Percentiles rank a stretch among this genome's conserved stretches.
These are phyloP conservation scores for Neurospora sp. DNA, from an alignment of 495 filamentous ascomycete genomes.

Conservation along the genomic window DNA sequence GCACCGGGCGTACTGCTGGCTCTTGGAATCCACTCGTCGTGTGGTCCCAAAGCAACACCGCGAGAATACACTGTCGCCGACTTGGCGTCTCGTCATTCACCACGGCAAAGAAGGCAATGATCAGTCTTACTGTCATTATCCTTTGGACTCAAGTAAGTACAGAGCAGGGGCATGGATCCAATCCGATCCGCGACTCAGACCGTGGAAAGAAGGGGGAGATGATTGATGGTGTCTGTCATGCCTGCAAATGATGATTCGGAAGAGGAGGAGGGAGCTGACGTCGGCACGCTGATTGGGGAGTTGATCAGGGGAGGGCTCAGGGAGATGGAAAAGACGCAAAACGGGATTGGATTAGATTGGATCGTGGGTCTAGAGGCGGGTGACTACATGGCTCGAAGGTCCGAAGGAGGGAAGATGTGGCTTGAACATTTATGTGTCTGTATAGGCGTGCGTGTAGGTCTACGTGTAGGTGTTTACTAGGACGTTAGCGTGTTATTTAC, in stretches of 20 bases:
- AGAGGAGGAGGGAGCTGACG: neutral
- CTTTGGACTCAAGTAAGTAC: neutral
- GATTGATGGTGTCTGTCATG: neutral
- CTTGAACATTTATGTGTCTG: neutral
- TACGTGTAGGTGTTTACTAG: neutral
- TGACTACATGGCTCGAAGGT: neutral
- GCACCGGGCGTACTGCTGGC: neutral
- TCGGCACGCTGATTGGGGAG: neutral
- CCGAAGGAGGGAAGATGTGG: neutral
- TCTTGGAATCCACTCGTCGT: neutral
- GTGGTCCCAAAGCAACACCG: neutral
- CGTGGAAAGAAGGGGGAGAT: neutral
- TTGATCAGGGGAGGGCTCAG: neutral
- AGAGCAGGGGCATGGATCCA: neutral
- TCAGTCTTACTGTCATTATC: neutral
- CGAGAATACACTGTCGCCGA: neutral
- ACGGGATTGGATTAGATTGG: neutral
- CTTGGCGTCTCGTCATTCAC: neutral
- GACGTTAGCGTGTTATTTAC: neutral
- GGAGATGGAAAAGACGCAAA: neutral
- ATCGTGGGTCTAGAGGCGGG: neutral
- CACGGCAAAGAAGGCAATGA: neutral
- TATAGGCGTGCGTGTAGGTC: neutral
- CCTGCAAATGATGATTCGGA: neutral
- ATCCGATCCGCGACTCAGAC: neutral